These are phyloP conservation scores for Rubus idaeus DNA, from an alignment of 306 rosid species.

Conservation along the genomic window DNA sequence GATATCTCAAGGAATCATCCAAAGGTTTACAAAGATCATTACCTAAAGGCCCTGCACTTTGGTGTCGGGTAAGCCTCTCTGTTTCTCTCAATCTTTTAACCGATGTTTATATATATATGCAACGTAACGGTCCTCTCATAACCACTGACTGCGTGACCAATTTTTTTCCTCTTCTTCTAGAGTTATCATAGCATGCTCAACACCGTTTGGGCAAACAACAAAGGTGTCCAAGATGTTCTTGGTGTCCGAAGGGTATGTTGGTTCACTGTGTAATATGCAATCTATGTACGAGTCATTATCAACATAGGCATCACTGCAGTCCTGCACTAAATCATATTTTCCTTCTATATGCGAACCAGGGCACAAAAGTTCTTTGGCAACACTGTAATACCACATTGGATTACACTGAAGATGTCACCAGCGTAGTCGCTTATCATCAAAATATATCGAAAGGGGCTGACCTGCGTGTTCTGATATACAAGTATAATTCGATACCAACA, in stretches of 20 bases:
- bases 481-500: neutral
- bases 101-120: neutral
- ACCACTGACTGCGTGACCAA: neutral
- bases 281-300: neutral
- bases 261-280: neutral
- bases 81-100: neutral
- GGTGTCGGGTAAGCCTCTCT: conserved; percentile 18
- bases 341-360: conserved; percentile 13
- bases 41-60: conserved; percentile 5
- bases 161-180: neutral
- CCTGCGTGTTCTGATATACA: conserved; percentile 20
- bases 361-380: conserved; percentile 24
- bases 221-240: conserved; percentile 28
- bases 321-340: neutral
- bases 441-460: conserved; percentile 19
- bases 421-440: conserved; percentile 19
- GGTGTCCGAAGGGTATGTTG: conserved; percentile 26
- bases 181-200: conserved; percentile 16
- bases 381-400: conserved; percentile 26
- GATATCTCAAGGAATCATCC: conserved; percentile 17
- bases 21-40: neutral
- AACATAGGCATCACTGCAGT: neutral
- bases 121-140: neutral
- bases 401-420: conserved; percentile 15
- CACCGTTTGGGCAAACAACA: conserved; percentile 25